Evolutionary conservation across 176 grass and related monocot species (phyloP).

Genomic region (Canna indica): DNA sequence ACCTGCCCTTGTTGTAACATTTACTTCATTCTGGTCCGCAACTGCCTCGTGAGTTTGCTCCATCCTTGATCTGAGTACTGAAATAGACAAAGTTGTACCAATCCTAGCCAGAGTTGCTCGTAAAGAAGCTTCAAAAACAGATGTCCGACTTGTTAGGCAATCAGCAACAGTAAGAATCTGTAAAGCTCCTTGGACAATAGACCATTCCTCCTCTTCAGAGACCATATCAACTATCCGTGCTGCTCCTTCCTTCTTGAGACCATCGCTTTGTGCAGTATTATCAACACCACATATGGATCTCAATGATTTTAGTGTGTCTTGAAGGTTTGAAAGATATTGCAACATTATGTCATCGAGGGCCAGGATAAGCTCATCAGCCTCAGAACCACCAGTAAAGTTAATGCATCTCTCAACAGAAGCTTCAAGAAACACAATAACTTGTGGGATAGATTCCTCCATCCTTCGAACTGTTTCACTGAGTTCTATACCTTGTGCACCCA

Average conservation of each 20-base stretch:
- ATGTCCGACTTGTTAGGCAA: conserved; percentile 75
- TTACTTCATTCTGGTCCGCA: conserved; percentile 39
- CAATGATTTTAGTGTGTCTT: conserved; percentile 89
- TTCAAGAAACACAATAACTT: conserved; percentile 87
- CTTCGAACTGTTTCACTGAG: conserved; percentile 92
- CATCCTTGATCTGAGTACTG: conserved; percentile 39
- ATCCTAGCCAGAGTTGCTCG: conserved; percentile 88
- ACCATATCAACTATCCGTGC: conserved; percentile 47
- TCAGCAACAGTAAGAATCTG: conserved; percentile 97
- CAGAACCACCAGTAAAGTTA: conserved; percentile 86
- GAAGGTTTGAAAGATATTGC: conserved; percentile 87
- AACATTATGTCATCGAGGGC: conserved; percentile 87
- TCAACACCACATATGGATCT: conserved; percentile 76
- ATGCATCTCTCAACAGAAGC: conserved; percentile 93
- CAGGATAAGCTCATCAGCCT: conserved; percentile 79
- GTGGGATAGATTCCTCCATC: conserved; percentile 98
- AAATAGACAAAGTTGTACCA: conserved; percentile 76
- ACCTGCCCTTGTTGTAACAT: conserved; percentile 39
- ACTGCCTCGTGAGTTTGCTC: conserved; percentile 33
- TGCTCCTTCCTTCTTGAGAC: conserved; percentile 49
- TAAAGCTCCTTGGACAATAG: conserved; percentile 90
- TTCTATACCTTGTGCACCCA: conserved; percentile 95
- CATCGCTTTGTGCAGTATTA: conserved; percentile 40
- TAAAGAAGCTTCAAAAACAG: conserved; percentile 98
- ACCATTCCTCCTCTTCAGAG: conserved; percentile 99